Conservation (phyloP, 2,329 filamentous ascomycete genomes). For the Pseudogymnoascus sp. region DNA sequence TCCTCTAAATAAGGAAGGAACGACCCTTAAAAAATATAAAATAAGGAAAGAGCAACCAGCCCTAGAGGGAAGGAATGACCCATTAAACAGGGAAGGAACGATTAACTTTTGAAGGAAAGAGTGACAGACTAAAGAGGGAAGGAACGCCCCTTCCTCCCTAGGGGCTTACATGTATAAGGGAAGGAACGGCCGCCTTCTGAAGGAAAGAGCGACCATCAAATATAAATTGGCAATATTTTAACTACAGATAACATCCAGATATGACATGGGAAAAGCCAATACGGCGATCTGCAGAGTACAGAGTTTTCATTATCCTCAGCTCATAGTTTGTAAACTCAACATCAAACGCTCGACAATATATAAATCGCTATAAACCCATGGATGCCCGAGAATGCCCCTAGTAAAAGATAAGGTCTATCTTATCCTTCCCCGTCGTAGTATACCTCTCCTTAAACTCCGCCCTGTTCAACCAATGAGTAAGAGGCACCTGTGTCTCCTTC, state of each 20-base stretch:
- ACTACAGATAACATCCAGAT: background rate
- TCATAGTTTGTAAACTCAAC: background rate
- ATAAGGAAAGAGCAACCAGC: too few relatives aligned
- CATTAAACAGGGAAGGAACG: too few relatives aligned
- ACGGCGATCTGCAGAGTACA: background rate
- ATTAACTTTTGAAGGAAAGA: too few relatives aligned
- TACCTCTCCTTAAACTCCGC: slow-evolving; percentile 67
- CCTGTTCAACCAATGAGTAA: slow-evolving; percentile 66
- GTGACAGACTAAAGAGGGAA: too few relatives aligned
- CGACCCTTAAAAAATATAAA: too few relatives aligned
- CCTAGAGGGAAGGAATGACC: too few relatives aligned
- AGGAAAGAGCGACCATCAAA: background rate
- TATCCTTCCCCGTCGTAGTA: slow-evolving; percentile 44
- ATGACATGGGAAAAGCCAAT: background rate
- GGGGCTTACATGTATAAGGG: too few relatives aligned
- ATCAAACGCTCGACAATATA: background rate
- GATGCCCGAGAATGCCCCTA: background rate
- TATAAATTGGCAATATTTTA: background rate
- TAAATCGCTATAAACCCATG: background rate
- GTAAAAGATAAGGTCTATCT: slow-evolving; percentile 42
- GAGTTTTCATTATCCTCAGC: background rate
- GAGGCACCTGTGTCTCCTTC: slow-evolving; percentile 80
- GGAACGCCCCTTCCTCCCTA: too few relatives aligned
- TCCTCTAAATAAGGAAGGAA: too few relatives aligned
- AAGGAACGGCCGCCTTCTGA: too few relatives aligned